Base-by-base conservation (phyloP, 2,329 filamentous ascomycete species). In the Catunica adiposa region DNA sequence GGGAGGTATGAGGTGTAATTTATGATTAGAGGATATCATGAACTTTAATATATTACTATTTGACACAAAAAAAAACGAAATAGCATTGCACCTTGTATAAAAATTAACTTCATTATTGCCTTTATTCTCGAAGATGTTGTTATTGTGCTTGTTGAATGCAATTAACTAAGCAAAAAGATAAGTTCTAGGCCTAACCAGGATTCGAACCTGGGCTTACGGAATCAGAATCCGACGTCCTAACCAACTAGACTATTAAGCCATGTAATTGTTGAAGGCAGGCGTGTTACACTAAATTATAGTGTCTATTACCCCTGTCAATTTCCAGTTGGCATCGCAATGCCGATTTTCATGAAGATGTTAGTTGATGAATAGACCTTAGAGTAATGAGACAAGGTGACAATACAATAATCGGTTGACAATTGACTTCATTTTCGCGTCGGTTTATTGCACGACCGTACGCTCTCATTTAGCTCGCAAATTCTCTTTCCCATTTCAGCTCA, bases 221-320 rank as follows among this genome's bases (percentile, higher is more conserved):
- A 57, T 57, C 56, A 57, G 56, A 58, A 58, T 55, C 55, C 55
- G 55, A 57, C 55, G 55, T 54, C 55, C 56, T 58, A 58, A 58
- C 56, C 52, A 58, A 58, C 55, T 57, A 58, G 52, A 58, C 56
- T 58, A 58, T 55, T 55, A 40, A 38, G 53, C 56, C 56, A 37
- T 26, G 15, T 47, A 31, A 40, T 40, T 37, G 50, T 15, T 1
- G 14, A 17, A 11, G 1, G 14, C 1, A 3, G 8, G 6, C 15
- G 11, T 23, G 44, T 25, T 23, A 48, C 44, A 26, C 2, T 22
- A 23, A 22, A 7, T 26, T 48, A 48, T 48, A 48, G 42, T 46
- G 22, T 48, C 20, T 29, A 26, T 6, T 25, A 6, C 23, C 22
- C 42, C 42, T 47, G 15, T 34, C 20, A 54, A 37, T 22, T 48